These are phyloP conservation scores for Kwoniella botswanensis DNA, from an alignment of 768 basidiomycete species.

Conservation along the genomic window DNA sequence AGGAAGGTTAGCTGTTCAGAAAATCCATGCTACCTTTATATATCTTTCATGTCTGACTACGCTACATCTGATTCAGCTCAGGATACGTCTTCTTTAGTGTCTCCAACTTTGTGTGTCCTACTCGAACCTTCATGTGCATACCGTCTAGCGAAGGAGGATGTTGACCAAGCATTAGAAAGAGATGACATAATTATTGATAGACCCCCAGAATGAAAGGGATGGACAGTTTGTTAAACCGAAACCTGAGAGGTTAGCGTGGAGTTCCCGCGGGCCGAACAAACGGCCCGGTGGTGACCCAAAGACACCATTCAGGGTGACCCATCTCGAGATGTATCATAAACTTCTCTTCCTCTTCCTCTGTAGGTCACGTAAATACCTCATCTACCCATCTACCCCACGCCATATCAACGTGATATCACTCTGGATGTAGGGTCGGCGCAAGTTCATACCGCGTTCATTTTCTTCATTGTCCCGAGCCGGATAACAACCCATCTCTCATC, in stretches of 20 bases:
- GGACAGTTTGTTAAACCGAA: background rate
- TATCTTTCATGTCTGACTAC: background rate
- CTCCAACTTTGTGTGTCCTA: background rate
- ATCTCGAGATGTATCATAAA: background rate
- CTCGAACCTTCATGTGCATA: background rate
- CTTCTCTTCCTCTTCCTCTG: background rate
- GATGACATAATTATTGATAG: background rate
- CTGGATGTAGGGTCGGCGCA: background rate
- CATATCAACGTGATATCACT: background rate
- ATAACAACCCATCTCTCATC: background rate
- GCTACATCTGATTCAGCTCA: background rate
- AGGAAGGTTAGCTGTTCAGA: background rate
- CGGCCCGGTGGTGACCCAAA: background rate
- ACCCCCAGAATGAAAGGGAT: background rate
- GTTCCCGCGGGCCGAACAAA: background rate
- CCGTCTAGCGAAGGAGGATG: background rate
- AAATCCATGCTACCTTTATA: background rate
- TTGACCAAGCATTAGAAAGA: background rate
- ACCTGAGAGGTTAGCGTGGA: background rate
- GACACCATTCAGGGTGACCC: background rate
- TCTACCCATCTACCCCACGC: background rate
- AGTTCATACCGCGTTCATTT: background rate
- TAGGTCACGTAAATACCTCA: background rate
- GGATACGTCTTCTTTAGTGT: slow-evolving; percentile 1
- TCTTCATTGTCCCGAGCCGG: background rate